Percentiles rank a stretch among this genome's conserved stretches.
phyloP scores from a whole-genome alignment of 345 rosid species.

The Ceriops zippeliana region DNA sequence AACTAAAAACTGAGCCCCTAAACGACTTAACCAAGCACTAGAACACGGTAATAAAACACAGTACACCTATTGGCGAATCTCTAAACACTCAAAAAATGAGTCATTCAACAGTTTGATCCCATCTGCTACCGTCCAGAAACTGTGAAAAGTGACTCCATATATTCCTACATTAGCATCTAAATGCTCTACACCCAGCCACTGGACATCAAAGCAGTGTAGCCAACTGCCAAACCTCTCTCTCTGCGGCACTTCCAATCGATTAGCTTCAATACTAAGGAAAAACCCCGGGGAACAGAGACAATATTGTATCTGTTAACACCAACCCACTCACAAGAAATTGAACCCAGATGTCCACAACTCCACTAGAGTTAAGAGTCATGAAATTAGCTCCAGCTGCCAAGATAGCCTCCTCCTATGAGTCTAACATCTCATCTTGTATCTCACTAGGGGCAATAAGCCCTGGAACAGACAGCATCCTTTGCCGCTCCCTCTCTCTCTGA shows the following conservation, averaged over 20 bases:
- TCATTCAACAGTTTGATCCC: conserved; percentile 33
- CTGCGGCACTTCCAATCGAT: conserved; percentile 14
- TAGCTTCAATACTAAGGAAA: conserved; percentile 19
- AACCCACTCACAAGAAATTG: conserved; percentile 15
- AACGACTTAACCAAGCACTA: background rate
- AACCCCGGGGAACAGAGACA: conserved; percentile 5
- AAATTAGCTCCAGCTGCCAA: conserved; percentile 27
- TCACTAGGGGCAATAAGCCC: conserved; percentile 76
- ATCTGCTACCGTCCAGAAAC: conserved; percentile 19
- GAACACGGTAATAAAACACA: conserved; percentile 21
- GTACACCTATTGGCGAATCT: conserved; percentile 21
- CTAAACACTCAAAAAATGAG: conserved; percentile 29
- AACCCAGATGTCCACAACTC: conserved; percentile 19
- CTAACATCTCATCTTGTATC: conserved; percentile 78
- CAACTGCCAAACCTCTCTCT: conserved; percentile 20
- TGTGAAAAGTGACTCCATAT: conserved; percentile 27
- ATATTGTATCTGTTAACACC: conserved; percentile 25
- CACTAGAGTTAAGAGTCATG: conserved; percentile 22
- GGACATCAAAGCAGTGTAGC: conserved; percentile 17
- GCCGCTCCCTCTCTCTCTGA: conserved; percentile 64
- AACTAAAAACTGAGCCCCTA: conserved; percentile 2
- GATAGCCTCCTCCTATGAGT: conserved; percentile 47
- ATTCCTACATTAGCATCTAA: conserved; percentile 48
- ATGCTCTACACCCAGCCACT: conserved; percentile 42
- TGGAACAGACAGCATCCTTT: conserved; percentile 70